Base-by-base conservation (phyloP, 2,329 filamentous ascomycete genomes). In the Fusarium longipes region DNA sequence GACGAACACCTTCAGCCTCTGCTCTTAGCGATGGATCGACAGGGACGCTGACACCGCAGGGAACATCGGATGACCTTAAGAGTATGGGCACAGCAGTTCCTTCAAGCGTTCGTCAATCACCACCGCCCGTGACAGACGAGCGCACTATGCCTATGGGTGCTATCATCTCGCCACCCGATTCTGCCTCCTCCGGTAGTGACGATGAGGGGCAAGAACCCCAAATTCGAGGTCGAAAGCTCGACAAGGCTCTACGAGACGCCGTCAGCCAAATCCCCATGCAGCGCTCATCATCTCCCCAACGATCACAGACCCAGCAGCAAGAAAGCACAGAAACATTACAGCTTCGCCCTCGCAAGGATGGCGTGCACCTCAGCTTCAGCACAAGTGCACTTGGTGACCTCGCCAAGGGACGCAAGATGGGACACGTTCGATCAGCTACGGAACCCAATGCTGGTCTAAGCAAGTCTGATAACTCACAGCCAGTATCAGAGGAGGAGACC, bases 161-260 rank as follows among this genome's bases (percentile, higher is more conserved):
- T 66, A 88, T 97, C 71, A 92, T 97, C 60, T 97, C 95, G 1
- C 95, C 95, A 33, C 95, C 95, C 11, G 95, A 97, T 73, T 97
- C 94, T 32, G 86, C 87, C 8, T 86, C 87, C 36, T 91, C 90
- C 69, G 94, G 90, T 25, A 93, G 94, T 78, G 94, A 97, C 76
- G 93, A 97, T 70, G 93, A 96, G 74, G 93, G 96, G 74, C 89
- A 87, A 70, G 80, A 72, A 24, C 77, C 77, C 3, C 77, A 82
- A 50, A 74, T 80, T 8, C 80, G 83, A 6, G 83, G 81, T n/a
- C 80, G 84, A 47, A 79, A 82, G 49, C 78, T 84, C 12, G 82
- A 84, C 60, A 85, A 83, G 75, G 91, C 95, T 75, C 82, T 97
- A 49, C 89, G 96, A 77, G 89, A 92, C 39, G 94, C 93, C 32